A percentile compares a stretch with the other conserved stretches of the same genome.
phyloP scores from a whole-genome alignment of 805 yeast species.

The Metschnikowia gruessii region DNA sequence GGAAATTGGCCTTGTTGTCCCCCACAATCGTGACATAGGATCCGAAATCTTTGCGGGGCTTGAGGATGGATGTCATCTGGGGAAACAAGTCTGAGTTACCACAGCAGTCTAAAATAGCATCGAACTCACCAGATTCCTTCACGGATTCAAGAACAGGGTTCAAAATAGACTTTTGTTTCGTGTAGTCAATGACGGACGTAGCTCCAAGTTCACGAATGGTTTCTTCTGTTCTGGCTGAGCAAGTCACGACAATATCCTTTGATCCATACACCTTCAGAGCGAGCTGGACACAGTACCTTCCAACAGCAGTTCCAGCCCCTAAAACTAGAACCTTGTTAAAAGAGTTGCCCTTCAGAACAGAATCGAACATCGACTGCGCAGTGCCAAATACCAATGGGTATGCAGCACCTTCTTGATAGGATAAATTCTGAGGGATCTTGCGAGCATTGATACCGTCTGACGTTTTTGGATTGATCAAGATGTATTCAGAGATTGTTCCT shows the following conservation, averaged over 20 bases:
- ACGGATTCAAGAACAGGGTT: constrained; percentile 35
- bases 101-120: constrained; percentile 60
- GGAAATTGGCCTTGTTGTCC: constrained; percentile 43
- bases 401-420: constrained; percentile 59
- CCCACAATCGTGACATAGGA: constrained; percentile 60
- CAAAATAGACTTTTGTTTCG: constrained; percentile 34
- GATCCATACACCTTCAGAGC: constrained; percentile 46
- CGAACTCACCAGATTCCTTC: constrained; percentile 44
- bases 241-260: constrained; percentile 52
- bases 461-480: constrained; percentile 36
- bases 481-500: constrained; percentile 50
- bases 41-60: constrained; percentile 37
- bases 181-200: constrained; percentile 55
- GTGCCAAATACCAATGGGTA: constrained; percentile 65
- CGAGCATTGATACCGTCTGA: constrained; percentile 37
- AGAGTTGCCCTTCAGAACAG: constrained; percentile 32
- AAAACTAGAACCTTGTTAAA: constrained; percentile 55
- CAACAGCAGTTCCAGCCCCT: constrained; percentile 77
- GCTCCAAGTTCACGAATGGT: constrained; percentile 54
- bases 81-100: constrained; percentile 55
- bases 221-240: constrained; percentile 48
- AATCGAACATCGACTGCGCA: constrained; percentile 44
- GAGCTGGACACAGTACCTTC: constrained; percentile 53
- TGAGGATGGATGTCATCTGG: constrained; percentile 41
- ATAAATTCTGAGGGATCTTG: constrained; percentile 43